phyloP scores from a whole-genome alignment of 352 stramenopile species.

The Pythium scleroteichum region DNA sequence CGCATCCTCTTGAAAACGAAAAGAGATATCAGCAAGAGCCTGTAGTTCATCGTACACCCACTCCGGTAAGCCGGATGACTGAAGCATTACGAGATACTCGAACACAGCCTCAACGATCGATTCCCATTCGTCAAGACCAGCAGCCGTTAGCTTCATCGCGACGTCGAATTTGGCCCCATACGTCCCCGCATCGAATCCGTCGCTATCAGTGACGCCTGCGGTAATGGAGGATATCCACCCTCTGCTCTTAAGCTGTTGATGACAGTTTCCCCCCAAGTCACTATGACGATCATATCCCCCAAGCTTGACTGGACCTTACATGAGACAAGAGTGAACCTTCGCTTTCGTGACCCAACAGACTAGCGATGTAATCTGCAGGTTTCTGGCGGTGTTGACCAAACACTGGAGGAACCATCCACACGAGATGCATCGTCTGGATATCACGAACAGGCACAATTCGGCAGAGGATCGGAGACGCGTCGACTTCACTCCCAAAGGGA shows the following conservation, averaged over 20 bases:
- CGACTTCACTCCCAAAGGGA: slow-evolving; percentile 53
- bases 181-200: slow-evolving; percentile 40
- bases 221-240: slow-evolving; percentile 80
- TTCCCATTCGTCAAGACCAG: slow-evolving; percentile 37
- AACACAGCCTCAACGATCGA: slow-evolving; percentile 33
- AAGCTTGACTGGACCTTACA: slow-evolving; percentile 33
- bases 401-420: slow-evolving; percentile 79
- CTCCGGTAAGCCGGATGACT: slow-evolving; percentile 7
- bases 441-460: slow-evolving; percentile 75
- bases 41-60: slow-evolving; percentile 47
- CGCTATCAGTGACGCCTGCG: slow-evolving; percentile 38
- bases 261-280: too few relatives aligned
- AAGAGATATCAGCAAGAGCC: slow-evolving; percentile 30
- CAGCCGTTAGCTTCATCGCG: slow-evolving; percentile 35
- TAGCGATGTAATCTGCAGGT: slow-evolving; percentile 77
- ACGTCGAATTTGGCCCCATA: slow-evolving; percentile 42
- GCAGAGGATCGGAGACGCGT: slow-evolving; percentile 48
- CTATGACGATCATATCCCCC: too few relatives aligned
- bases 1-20: slow-evolving; percentile 33
- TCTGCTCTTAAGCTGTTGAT: slow-evolving; percentile 64
- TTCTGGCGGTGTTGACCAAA: slow-evolving; percentile 74
- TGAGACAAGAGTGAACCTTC: slow-evolving; percentile 80
- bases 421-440: slow-evolving; percentile 73
- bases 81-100: slow-evolving; percentile 28
- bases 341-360: slow-evolving; percentile 80